These are phyloP conservation scores for Sporothrix sp. DNA, from an alignment of 2,329 filamentous ascomycete species.

Conservation along the genomic window DNA sequence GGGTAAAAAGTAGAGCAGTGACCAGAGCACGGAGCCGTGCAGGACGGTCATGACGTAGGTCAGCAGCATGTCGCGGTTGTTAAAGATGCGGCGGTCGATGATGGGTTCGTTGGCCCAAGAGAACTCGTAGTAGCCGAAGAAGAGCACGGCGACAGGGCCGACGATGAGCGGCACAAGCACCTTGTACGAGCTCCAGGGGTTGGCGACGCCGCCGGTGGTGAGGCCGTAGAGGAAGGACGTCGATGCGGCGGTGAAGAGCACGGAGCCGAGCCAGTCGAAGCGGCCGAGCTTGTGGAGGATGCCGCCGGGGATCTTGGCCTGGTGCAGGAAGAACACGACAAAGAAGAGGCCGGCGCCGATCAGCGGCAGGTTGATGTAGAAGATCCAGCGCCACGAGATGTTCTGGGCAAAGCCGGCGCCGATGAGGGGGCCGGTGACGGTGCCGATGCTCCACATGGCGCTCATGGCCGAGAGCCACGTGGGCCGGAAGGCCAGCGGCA, in stretches of 20 bases:
- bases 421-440: constrained; percentile 19
- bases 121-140: constrained; percentile 16
- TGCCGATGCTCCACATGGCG: constrained; percentile 18
- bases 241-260: constrained; percentile 30
- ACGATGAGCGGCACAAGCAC: constrained; percentile 35
- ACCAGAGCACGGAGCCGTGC: constrained; percentile 48
- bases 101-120: constrained; percentile 23
- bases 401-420: constrained; percentile 20
- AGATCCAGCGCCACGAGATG: constrained; percentile 28
- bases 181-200: constrained; percentile 32
- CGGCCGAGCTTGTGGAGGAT: constrained; percentile 25
- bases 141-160: constrained; percentile 28
- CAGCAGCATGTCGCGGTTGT: constrained; percentile 25
- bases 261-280: constrained; percentile 37
- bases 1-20: constrained; percentile 40
- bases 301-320: constrained; percentile 26
- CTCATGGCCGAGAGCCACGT: constrained; percentile 20
- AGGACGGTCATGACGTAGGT: constrained; percentile 39
- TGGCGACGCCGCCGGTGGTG: constrained; percentile 32
- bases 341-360: constrained; percentile 20
- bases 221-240: constrained; percentile 34
- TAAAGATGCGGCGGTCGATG: constrained; percentile 36
- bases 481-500: constrained; percentile 21
- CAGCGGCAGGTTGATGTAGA: constrained; percentile 36
- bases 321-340: constrained; percentile 27